Conservation (phyloP, 2,329 filamentous ascomycete species). For the Lasiodiplodia citricola region DNA sequence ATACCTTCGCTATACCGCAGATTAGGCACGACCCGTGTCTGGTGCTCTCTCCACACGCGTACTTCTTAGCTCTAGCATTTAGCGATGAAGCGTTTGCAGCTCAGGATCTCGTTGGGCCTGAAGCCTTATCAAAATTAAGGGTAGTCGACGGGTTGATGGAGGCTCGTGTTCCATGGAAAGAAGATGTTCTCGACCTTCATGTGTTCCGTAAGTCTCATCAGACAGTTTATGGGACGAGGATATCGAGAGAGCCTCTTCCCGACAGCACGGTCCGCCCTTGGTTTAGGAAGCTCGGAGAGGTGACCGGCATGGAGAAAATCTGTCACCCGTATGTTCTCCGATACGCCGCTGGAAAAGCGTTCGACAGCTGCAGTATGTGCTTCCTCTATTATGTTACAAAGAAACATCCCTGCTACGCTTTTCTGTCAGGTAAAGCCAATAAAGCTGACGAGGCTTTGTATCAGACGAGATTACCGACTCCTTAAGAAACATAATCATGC, state of each 20-base stretch:
- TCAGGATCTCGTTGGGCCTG: background rate
- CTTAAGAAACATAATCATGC: slow-evolving; percentile 1
- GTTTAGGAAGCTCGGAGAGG: slow-evolving; percentile 1
- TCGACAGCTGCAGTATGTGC: background rate
- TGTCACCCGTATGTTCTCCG: background rate
- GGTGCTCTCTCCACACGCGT: background rate
- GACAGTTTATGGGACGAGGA: background rate
- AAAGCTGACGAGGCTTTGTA: background rate
- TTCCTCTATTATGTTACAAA: background rate
- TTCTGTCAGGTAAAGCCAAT: background rate
- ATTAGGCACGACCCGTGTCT: background rate
- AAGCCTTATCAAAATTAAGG: slow-evolving; percentile 2
- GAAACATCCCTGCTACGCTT: background rate
- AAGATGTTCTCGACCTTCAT: background rate
- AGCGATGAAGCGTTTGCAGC: slow-evolving; percentile 2
- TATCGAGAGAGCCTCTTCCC: background rate
- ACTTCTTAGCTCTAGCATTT: slow-evolving; percentile 2
- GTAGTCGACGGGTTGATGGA: background rate
- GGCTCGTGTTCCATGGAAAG: slow-evolving; percentile 5
- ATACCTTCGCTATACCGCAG: background rate
- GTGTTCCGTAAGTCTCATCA: background rate
- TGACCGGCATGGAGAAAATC: background rate
- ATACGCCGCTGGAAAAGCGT: background rate
- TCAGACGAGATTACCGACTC: background rate
- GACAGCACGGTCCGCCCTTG: background rate